Evolutionary conservation across 805 yeast species (phyloP), one percentile per base, ranked within the genome.

Genomic region (Ogataea chonburiensis): DNA sequence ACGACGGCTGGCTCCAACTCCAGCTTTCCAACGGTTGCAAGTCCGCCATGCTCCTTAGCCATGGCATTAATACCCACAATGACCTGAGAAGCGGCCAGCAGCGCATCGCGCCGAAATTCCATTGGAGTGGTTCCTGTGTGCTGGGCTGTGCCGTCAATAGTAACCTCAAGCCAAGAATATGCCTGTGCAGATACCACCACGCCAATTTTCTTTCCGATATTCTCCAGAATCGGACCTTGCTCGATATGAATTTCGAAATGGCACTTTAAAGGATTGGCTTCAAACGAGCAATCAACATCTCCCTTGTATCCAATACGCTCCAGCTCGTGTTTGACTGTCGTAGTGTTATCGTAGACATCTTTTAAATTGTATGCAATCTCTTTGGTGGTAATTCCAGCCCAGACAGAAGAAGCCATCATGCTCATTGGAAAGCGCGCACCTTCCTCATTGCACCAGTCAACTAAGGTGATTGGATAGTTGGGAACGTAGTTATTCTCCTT

Each of bases 101-200:
- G 51, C 0, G 87, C 78, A 57, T 81, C 88, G 15, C 73, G 66
- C 50, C 88, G 68, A 32, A 73, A 65, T 24, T 61, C 58, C 61
- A 81, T 62, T 11, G 87, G 87, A 0, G 88, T 81, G 1, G 87
- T 77, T 12, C 89, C 89, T 0, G 88, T 77, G 52, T 81, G 89
- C 35, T 77, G 79, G 3, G 85, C 82, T 46, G 68, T 71, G 27
- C 89, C 89, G 7, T 50, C 61, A 15, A 81, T 71, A n/a, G 58
- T 66, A 16, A 77, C 66, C 30, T 70, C 73, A 36, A 68, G 64
- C 89, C 89, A 81, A 29, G 67, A 59, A 47, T 75, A 77, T 2
- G 81, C 82, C 55, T 81, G 88, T 20, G 72, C 84, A 21, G 83
- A 84, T 9, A 65, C 66, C 7, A 81, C 87, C 29, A 81, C 63